Conservation (phyloP, 257 asterid species). For the Hygrophila difformis region DNA sequence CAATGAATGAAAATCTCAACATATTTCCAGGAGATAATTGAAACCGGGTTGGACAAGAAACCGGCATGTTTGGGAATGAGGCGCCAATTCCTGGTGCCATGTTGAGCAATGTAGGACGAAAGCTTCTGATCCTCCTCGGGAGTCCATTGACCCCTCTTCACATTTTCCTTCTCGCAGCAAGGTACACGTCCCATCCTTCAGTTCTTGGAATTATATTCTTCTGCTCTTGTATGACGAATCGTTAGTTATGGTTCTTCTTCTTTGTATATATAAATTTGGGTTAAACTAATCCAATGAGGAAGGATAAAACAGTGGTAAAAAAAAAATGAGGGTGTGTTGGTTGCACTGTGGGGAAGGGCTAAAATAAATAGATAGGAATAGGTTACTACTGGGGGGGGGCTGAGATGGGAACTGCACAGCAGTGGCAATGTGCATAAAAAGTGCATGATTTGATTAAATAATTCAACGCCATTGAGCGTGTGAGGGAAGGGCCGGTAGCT, state of each 20-base stretch:
- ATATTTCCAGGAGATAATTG: not conserved
- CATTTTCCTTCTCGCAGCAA: conserved; percentile 89
- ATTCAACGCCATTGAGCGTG: conserved; percentile 94
- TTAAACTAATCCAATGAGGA: not conserved
- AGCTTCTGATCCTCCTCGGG: conserved; percentile 95
- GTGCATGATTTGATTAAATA: conserved; percentile 67
- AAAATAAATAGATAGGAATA: conserved; percentile 23
- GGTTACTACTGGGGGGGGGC: conserved; percentile 7
- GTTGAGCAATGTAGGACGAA: conserved; percentile 86
- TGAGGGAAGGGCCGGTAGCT: conserved; percentile 71
- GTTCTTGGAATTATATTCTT: no score
- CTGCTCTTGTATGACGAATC: not conserved
- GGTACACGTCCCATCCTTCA: conserved; percentile 70
- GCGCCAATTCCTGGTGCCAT: conserved; percentile 96
- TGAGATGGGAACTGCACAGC: not conserved
- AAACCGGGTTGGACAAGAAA: conserved; percentile 4
- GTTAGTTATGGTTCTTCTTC: no score
- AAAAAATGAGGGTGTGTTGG: conserved; percentile 1
- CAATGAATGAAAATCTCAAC: no score
- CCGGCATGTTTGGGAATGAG: conserved; percentile 97
- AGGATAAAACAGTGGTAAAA: not conserved
- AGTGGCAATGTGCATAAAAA: conserved; percentile 30
- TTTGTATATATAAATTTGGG: no score
- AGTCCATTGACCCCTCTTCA: conserved; percentile 93
- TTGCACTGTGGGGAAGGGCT: conserved; percentile 11